Evolutionary conservation across 129 eudicot genomes (phyloP).

Genomic region (Calendula officinalis): DNA sequence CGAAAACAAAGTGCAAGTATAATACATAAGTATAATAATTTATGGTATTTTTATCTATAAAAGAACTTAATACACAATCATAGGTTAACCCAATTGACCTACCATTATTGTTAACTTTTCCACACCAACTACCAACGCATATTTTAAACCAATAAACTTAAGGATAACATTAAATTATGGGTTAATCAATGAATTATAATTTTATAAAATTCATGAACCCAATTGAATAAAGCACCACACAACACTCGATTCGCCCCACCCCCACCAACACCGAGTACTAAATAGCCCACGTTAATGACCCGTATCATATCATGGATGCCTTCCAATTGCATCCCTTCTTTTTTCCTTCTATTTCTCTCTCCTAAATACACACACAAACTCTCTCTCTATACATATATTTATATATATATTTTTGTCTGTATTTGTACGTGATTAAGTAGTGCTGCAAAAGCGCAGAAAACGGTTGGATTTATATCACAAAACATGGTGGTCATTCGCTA

Average conservation of each 20-base stretch:
- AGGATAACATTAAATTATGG: conserved; percentile 16
- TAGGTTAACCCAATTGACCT: no score
- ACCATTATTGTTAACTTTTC: no score
- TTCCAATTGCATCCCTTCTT: conserved; percentile 21
- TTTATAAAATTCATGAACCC: conserved; percentile 5
- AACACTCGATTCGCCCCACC: no score
- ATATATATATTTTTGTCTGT: conserved; percentile 26
- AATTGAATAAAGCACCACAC: neutral
- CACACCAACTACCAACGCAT: conserved; percentile 2
- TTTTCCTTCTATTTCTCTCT: conserved; percentile 25
- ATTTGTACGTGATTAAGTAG: conserved; percentile 34
- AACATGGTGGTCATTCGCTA: conserved; percentile 11
- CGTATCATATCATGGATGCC: conserved; percentile 42
- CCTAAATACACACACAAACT: neutral
- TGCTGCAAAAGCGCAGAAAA: conserved; percentile 35
- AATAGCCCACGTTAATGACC: conserved; percentile 47
- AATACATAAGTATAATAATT: no score
- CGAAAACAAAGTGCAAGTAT: no score
- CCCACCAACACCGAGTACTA: conserved; percentile 30
- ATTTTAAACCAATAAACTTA: neutral
- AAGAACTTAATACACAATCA: no score
- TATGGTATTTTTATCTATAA: no score
- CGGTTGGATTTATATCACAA: conserved; percentile 23
- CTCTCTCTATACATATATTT: conserved; percentile 9
- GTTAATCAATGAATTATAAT: neutral